Percentiles rank a stretch among this genome's conserved stretches.
phyloP scores from a whole-genome alignment of 2,329 filamentous ascomycete genomes.

The Calonectria crousiana region DNA sequence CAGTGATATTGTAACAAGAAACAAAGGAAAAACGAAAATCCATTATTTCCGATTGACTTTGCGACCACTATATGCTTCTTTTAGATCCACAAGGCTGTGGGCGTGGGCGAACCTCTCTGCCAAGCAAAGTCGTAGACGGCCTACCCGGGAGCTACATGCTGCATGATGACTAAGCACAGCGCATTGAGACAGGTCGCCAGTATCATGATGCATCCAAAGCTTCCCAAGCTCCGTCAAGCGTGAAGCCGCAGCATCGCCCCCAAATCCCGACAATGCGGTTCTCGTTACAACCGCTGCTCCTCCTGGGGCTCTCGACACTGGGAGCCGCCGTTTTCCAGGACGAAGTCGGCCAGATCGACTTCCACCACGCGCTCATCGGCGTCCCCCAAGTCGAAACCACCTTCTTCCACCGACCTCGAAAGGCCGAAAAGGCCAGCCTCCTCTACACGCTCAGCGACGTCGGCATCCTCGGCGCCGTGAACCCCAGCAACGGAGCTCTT shows the following conservation, averaged over 20 bases:
- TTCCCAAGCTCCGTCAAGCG: constrained; percentile 37
- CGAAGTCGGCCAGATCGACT: constrained; percentile 92
- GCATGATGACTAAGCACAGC: constrained; percentile 41
- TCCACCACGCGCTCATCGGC: constrained; percentile 90
- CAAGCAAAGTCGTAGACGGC: background rate
- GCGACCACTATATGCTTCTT: background rate
- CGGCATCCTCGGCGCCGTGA: constrained; percentile 86
- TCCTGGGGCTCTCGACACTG: constrained; percentile 55
- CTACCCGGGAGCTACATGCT: constrained; percentile 1
- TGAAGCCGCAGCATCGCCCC: constrained; percentile 39
- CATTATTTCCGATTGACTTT: constrained; percentile 2
- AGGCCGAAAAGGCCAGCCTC: constrained; percentile 85
- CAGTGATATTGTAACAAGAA: background rate
- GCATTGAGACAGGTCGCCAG: constrained; percentile 43
- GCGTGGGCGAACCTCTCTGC: background rate
- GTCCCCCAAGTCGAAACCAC: constrained; percentile 85
- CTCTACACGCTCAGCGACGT: constrained; percentile 92
- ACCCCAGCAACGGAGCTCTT: constrained; percentile 85
- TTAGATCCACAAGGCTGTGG: constrained; percentile 2
- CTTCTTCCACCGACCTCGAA: constrained; percentile 92
- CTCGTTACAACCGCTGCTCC: constrained; percentile 50
- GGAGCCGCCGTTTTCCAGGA: constrained; percentile 83
- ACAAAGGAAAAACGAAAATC: background rate
- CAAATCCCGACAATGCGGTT: constrained; percentile 49
- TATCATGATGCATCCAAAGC: constrained; percentile 40